Base-by-base conservation (phyloP, 2,329 filamentous ascomycete species). In the Mycogone perniciosa region DNA sequence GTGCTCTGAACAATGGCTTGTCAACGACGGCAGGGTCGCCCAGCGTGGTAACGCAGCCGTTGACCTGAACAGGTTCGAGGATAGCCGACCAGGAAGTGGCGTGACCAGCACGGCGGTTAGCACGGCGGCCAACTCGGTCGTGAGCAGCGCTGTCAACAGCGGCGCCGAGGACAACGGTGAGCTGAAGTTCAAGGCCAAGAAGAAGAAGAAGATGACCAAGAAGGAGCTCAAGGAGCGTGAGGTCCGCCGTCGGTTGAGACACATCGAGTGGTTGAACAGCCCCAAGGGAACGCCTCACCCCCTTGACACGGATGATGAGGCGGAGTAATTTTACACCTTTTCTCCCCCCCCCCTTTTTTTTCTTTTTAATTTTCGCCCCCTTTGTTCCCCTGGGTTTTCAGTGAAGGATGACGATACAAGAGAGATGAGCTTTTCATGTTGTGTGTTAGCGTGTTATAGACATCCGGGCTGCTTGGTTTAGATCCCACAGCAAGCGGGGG, bases 201-300 rank as follows among this genome's bases (percentile, higher is more conserved):
- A 91, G 80, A 96, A 96, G 89, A 95, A 92, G 84, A 99, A 99
- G 88, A 82, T 93, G 82, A 99, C 93, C 51, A 89, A 95, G 76
- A 90, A 90, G 72, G 90, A 99, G 71, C 61, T 91, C 67, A 99
- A 99, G 81, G 93, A 99, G 69, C 80, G 87, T 20, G 92, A 97
- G 72, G 86, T 87, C 40, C 80, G 95, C 57, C 82, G 92, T 59
- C 80, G 93, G 60, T 75, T 97, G 70, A 83, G 93, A 62, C 90
- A 99, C 71, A 86, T 88, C 60, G 80, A 86, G 67, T 88, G 86
- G 87, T 75, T 95, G 61, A 92, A 89, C 71, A 88, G 81, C 62
- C 87, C 87, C 58, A 90, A 91, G 80, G 89, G 88, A 5, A 92
- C 88, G 4, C 87, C 87, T 31, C 83, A 87, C 66, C 87, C 86